phyloP scores from a whole-genome alignment of 2,329 filamentous ascomycete genomes.

The Emericellopsis cladophorae region DNA sequence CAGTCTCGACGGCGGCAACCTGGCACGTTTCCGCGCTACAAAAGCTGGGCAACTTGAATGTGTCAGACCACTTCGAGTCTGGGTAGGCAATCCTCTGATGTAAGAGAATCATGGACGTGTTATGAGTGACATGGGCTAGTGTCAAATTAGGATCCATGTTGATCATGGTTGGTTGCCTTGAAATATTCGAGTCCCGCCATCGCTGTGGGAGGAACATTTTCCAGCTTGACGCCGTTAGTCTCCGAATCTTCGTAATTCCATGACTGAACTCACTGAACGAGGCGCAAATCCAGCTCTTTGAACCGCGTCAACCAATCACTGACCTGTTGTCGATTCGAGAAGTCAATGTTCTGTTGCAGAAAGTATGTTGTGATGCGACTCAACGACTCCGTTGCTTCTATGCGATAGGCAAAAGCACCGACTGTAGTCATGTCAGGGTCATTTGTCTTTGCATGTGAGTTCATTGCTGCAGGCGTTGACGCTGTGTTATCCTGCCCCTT shows the following conservation, averaged over 20 bases:
- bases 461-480: conserved; percentile 1
- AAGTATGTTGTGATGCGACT: conserved; percentile 31
- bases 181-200: conserved; percentile 24
- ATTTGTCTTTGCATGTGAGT: not conserved
- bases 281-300: conserved; percentile 31
- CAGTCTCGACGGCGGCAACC: conserved; percentile 28
- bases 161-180: conserved; percentile 9
- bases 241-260: no score
- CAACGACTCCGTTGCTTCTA: conserved; percentile 32
- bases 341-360: conserved; percentile 27
- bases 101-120: conserved; percentile 33
- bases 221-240: conserved; percentile 13
- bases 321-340: conserved; percentile 23
- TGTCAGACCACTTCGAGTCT: conserved; percentile 12
- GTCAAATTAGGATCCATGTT: conserved; percentile 36
- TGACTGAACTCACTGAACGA: conserved; percentile 21
- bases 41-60: conserved; percentile 22
- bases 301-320: conserved; percentile 30
- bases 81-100: conserved; percentile 36
- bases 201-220: conserved; percentile 29
- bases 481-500: conserved; percentile 5
- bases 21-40: conserved; percentile 36
- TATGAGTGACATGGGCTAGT: conserved; percentile 33
- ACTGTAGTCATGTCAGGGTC: conserved; percentile 21
- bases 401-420: conserved; percentile 31